Conservation (phyloP, 225 moss, liverwort and hornwort genomes). For the Physcomitrium patens region DNA sequence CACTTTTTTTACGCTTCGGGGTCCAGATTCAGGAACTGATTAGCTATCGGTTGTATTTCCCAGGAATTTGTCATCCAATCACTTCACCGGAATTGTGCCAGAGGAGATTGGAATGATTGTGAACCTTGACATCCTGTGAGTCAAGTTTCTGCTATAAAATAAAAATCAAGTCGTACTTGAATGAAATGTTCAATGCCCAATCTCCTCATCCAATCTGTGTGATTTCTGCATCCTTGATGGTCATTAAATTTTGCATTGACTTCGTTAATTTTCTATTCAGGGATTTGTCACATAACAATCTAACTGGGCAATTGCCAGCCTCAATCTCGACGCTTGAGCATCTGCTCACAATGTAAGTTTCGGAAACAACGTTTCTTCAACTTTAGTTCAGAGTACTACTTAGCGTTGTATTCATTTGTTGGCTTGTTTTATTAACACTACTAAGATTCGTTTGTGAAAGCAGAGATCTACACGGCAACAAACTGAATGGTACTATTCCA, state of each 20-base stretch:
- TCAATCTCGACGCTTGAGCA: conserved; percentile 80
- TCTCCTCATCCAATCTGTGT: neutral
- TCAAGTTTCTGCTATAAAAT: neutral
- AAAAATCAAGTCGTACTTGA: neutral
- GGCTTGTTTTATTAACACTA: conserved; percentile 4
- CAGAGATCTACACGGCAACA: conserved; percentile 73
- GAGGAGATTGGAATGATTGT: conserved; percentile 70
- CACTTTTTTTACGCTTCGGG: no score
- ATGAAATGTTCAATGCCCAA: neutral
- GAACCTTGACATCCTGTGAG: conserved; percentile 67
- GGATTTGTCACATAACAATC: conserved; percentile 60
- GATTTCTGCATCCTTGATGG: no score
- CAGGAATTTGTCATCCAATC: conserved; percentile 68
- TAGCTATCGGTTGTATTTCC: conserved; percentile 7
- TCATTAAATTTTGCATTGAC: no score
- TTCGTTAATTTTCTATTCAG: conserved; percentile 29
- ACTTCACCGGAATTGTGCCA: conserved; percentile 60
- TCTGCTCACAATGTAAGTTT: conserved; percentile 60
- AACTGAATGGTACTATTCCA: conserved; percentile 69
- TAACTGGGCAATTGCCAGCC: conserved; percentile 65
- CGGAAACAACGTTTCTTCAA: neutral
- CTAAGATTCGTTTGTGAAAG: neutral
- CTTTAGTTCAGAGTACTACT: neutral
- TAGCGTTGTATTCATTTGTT: neutral
- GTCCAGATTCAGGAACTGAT: conserved; percentile 13